Evolutionary conservation across 305 asterid genomes (phyloP), one percentile per base, ranked within the genome.

Genomic region (Fraxinus dipetala): DNA sequence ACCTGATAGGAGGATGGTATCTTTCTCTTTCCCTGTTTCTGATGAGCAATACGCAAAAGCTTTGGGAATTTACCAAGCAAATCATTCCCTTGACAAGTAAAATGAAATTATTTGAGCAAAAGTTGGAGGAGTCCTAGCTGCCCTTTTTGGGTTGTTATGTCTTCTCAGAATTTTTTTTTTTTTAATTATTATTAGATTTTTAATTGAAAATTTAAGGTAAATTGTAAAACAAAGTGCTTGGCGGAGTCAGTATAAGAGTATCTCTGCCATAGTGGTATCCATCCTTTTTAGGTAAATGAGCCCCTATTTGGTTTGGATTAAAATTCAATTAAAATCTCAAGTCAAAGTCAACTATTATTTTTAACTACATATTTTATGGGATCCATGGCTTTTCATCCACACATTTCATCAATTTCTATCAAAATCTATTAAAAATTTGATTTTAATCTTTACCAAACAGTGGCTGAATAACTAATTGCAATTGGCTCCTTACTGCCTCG

Each of bases 1-100:
- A 56, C 48, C 81, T 77, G 63, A 30, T 43, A 72, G 81, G 77
- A 79, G 22, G 77, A 83, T 79, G 89, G 89, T 56, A 32, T 80
- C 78, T 34, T 28, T 56, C 43, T 31, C 36, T 26, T 69, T 69
- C 74, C 59, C 4, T 76, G 45, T 11, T 82, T 54, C 40, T 73
- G 69, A 54, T 28, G 35, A 61, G 35, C 78, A 72, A 65, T 28
- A 26, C 8, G 22, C 78, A 40, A 54, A 32, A 74, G 76, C 31
- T 10, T 61, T 48, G 43, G 32, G 80, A 56, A 22, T 32, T 79
- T 45, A 26, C 18, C 24, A 59, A 48, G 81, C 65, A 76, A 70
- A 45, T 74, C 45, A 67, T 61, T 70, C 51, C 70, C 77, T 69
- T 78, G 10, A 18, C 77, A 6, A 81, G 75, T 70, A 72, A 79